phyloP scores from a whole-genome alignment of 805 yeast genomes.

The Candida caryicola region DNA sequence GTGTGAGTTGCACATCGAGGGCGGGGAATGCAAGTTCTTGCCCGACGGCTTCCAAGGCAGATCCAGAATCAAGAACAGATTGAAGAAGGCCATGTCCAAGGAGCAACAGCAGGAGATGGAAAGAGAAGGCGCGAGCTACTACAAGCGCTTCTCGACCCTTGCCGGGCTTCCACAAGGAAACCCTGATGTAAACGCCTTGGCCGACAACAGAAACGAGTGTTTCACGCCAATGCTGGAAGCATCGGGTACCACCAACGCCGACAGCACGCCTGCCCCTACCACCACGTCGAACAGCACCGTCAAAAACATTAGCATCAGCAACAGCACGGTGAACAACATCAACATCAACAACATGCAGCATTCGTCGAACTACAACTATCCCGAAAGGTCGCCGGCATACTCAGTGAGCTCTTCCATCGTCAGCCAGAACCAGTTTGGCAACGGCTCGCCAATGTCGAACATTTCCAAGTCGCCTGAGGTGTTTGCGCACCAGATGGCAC shows the following conservation, averaged over 20 bases:
- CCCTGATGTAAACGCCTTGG: neutral
- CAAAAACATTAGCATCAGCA: slow-evolving; percentile 1
- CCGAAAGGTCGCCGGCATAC: slow-evolving; percentile 3
- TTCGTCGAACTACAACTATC: neutral
- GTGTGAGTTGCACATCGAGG: slow-evolving; percentile 50
- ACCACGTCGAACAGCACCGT: slow-evolving; percentile 16
- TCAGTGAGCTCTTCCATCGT: slow-evolving; percentile 6
- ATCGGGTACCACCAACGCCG: neutral
- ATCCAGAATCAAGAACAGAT: slow-evolving; percentile 41
- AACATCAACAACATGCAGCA: neutral
- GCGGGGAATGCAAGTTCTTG: slow-evolving; percentile 46
- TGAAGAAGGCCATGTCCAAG: slow-evolving; percentile 37
- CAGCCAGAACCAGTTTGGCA: neutral
- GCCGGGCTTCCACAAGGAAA: neutral
- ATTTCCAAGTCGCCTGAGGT: neutral
- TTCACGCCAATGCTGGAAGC: slow-evolving; percentile 3
- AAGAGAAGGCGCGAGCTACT: slow-evolving; percentile 10
- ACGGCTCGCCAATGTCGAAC: neutral
- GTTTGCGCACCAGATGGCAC: neutral
- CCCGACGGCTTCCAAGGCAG: slow-evolving; percentile 45
- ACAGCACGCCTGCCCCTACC: slow-evolving; percentile 11
- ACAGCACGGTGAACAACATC: neutral
- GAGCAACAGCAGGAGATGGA: slow-evolving; percentile 16
- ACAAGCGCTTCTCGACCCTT: slow-evolving; percentile 6
- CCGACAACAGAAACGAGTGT: neutral